Base-by-base conservation (phyloP, 2,329 filamentous ascomycete genomes). In the Coniochaeta hoffmannii region DNA sequence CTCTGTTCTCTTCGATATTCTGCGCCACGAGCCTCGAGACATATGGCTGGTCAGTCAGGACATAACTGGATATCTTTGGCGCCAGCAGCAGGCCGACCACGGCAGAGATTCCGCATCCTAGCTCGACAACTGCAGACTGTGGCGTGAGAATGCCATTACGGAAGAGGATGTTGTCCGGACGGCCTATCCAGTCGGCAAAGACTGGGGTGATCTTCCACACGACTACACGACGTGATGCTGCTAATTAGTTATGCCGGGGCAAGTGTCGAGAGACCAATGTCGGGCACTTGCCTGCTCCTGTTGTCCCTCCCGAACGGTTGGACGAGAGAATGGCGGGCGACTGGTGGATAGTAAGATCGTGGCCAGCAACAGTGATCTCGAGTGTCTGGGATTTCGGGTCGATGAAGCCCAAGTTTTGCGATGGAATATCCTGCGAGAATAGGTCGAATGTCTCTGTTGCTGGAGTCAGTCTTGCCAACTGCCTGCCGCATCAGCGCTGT, bases 151-250 rank as follows among this genome's bases (percentile, higher is more conserved):
- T 22, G 50, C 55, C 50, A 30, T 66, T 62, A 6, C 60, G 68
- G 71, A 86, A 84, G 50, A 97, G 77, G 0, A 83, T 69, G 67
- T 90, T 91, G 30, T 70, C 66, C 1, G 78, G 69, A 3, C 79
- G 77, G 32, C 84, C 77, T 49, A 97, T 79, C 90, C 90, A 97
- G 60, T 83, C 76, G 22, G 92, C 89, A 65, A 97, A 85, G 46
- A 85, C 76, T 9, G 92, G 90, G 0, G 90, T 93, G 62, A 96
- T 87, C 70, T 89, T 91, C 94, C 94, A 99, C 9, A 97, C 76
- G 17, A 96, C 91, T 46, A 46, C 22, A 46, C 41, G 6, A 26
- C 11, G 41, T 56, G n/a, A 53, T 41, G 26, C 50, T 53, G 38
- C 51, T 17, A 28, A 24, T 8, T 19, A 41, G 6, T 2, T 9